Evolutionary conservation across 306 rosid genomes (phyloP).

Genomic region (Prunus armeniaca): DNA sequence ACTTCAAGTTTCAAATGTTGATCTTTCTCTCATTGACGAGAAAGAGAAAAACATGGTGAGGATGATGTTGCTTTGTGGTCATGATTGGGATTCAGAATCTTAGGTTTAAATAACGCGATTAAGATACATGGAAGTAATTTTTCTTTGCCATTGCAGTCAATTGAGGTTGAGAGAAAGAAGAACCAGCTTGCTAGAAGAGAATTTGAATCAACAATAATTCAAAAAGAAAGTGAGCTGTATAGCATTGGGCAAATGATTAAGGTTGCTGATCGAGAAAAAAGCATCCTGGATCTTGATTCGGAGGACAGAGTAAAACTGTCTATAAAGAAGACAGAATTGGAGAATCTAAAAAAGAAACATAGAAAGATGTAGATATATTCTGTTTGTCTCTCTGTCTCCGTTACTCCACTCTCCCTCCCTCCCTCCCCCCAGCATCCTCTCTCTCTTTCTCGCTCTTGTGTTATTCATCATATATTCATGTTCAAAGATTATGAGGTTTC

Average conservation of each 20-base stretch:
- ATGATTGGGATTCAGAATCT: slow-evolving; percentile 18
- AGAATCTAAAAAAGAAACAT: slow-evolving; percentile 62
- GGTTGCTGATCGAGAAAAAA: slow-evolving; percentile 59
- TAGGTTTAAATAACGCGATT: slow-evolving; percentile 8
- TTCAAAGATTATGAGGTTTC: slow-evolving; percentile 21
- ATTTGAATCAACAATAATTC: slow-evolving; percentile 67
- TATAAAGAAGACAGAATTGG: slow-evolving; percentile 53
- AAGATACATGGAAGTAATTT: slow-evolving; percentile 12
- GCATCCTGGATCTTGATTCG: slow-evolving; percentile 60
- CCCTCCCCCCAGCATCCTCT: neutral
- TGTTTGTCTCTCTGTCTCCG: neutral
- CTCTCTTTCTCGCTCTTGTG: neutral
- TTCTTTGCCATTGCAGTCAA: slow-evolving; percentile 42
- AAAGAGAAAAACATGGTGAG: slow-evolving; percentile 78
- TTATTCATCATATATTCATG: neutral
- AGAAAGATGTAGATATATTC: slow-evolving; percentile 57
- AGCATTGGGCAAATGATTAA: slow-evolving; percentile 62
- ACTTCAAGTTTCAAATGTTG: slow-evolving; percentile 45
- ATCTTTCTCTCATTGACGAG: slow-evolving; percentile 69
- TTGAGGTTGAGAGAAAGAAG: slow-evolving; percentile 66
- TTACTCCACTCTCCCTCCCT: neutral
- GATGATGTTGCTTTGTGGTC: slow-evolving; percentile 26
- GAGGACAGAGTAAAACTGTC: slow-evolving; percentile 69
- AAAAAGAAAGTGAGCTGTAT: slow-evolving; percentile 52
- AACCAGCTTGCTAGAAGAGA: slow-evolving; percentile 69